Evolutionary conservation across 2,329 filamentous ascomycete genomes (phyloP), one percentile per base, ranked within the genome.

Genomic region (Colletotrichum lupini): DNA sequence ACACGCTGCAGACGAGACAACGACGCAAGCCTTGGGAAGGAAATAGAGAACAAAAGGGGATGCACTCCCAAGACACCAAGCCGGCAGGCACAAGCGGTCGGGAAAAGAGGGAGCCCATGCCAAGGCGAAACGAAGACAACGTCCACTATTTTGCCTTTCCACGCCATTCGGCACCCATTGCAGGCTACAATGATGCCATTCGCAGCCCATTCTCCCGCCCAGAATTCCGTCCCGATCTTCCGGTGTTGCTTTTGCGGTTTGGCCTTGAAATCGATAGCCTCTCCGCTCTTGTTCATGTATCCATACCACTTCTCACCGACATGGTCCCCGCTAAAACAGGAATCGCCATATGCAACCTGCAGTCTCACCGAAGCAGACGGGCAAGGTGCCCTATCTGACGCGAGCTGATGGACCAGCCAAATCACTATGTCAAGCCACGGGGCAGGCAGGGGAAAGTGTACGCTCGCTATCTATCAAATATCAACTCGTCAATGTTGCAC

Each of bases 51-150:
- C 19, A 26, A 57, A 53, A 32, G n/a, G 26, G 56, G 67, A 37
- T 46, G 19, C 49, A 30, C 61, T 64, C 55, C 66, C 67, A 71
- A 66, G 72, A 72, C 56, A 72, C 72, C 72, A 74, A 74, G 72
- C 72, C 72, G 72, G 72, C 72, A 74, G 28, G 24, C 62, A 63
- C 68, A 73, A 73, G 72, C 72, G 72, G 62, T 60, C 42, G 62
- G 68, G 68, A 67, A 35, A 67, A 67, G 72, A 74, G 72, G 72
- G 68, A 74, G 72, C 72, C 72, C 63, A 68, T 59, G 72, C 72
- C 68, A 74, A 74, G 72, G 26, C 37, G 67, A 30, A 26, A 56
- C 60, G 26, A 73, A 42, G 28, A 70, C 35, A 42, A 59, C n/a
- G 30, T 35, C 59, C 52, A 52, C 22, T 69, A 53, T n/a, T 68